phyloP scores from a whole-genome alignment of 108 stramenopile genomes.

The Seminavis robusta region DNA sequence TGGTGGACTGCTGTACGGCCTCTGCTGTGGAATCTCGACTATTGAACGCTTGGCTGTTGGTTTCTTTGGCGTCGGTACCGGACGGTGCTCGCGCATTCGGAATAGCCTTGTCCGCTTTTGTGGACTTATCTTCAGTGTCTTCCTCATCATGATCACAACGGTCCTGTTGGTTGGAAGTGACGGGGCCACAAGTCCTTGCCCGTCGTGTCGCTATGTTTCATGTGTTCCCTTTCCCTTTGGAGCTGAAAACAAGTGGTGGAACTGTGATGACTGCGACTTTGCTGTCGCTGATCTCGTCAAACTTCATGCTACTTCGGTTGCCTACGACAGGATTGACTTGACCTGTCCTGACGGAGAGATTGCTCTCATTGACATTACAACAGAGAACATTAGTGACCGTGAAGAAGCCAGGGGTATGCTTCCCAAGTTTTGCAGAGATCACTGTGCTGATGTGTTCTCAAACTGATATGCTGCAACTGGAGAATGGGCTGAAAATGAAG shows the following conservation, averaged over 20 bases:
- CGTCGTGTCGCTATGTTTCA: slow-evolving; percentile 68
- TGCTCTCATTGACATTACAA: background rate
- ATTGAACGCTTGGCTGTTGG: slow-evolving; percentile 63
- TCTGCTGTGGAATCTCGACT: slow-evolving; percentile 71
- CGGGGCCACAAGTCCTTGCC: slow-evolving; percentile 49
- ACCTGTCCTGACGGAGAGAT: background rate
- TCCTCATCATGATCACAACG: slow-evolving; percentile 56
- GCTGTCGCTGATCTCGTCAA: slow-evolving; percentile 30
- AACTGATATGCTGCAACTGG: too few species aligned
- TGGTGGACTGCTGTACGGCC: slow-evolving; percentile 83
- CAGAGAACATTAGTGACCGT: too few species aligned
- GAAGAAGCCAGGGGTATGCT: too few species aligned
- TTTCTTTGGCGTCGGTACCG: slow-evolving; percentile 59
- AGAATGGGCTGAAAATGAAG: too few species aligned
- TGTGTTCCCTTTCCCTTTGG: slow-evolving; percentile 82
- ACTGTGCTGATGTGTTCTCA: too few species aligned
- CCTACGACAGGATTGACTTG: background rate
- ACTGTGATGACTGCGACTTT: slow-evolving; percentile 83
- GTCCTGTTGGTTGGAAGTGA: slow-evolving; percentile 5
- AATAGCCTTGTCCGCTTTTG: slow-evolving; percentile 52
- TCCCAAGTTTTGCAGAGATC: too few species aligned
- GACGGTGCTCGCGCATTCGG: slow-evolving; percentile 15
- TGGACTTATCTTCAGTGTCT: slow-evolving; percentile 66
- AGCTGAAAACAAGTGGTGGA: slow-evolving; percentile 83
- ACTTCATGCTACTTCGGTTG: background rate